Percentiles rank a stretch among this genome's conserved stretches.
Evolutionary conservation across 306 rosid genomes (phyloP).

Genomic region (Trifolium fragiferum): DNA sequence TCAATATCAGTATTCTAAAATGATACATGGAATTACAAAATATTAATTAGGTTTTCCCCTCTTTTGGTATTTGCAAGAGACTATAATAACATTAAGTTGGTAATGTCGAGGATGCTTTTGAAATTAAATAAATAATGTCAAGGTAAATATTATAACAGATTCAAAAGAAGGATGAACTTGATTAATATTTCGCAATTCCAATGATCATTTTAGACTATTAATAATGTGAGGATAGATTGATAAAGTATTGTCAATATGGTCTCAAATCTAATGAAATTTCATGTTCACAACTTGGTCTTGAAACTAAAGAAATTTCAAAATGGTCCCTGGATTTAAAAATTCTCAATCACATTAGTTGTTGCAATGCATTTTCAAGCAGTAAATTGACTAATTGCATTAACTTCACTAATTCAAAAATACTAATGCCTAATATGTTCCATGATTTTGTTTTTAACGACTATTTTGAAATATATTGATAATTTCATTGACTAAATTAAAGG

Average conservation of each 20-base stretch:
- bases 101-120: not conserved
- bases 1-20: not conserved
- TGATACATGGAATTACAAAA: not conserved
- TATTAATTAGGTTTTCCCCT: not conserved
- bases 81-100: not conserved
- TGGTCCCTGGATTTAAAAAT: not conserved
- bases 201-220: not conserved
- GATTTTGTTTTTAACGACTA: too few relatives aligned
- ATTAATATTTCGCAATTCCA: not conserved
- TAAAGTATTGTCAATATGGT: too few relatives aligned
- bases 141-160: not conserved
- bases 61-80: not conserved
- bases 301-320: not conserved
- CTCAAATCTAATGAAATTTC: too few relatives aligned
- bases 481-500: not conserved
- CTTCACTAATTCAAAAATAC: not conserved
- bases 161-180: not conserved
- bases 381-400: not conserved
- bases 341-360: not conserved
- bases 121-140: not conserved
- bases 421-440: not conserved
- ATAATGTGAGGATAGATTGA: too few relatives aligned
- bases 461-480: not conserved
- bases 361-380: not conserved
- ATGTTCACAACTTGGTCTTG: too few relatives aligned